Conservation (phyloP, 2,329 filamentous ascomycete genomes). For the Knufia fluminis region DNA sequence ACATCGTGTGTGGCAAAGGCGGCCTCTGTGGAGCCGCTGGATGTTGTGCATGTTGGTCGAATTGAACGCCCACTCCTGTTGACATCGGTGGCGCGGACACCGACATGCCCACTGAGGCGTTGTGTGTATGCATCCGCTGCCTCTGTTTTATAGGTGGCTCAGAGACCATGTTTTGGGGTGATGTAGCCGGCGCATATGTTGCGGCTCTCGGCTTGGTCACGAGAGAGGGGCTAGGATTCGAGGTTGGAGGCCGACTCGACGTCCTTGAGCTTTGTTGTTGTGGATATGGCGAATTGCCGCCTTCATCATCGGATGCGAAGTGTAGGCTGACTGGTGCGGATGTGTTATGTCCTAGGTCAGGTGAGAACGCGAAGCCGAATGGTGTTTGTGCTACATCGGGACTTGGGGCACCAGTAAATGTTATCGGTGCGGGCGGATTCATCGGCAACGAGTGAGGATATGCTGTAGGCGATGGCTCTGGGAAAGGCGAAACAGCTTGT, state of each 20-base stretch:
- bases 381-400: constrained; percentile 16
- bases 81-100: not conserved
- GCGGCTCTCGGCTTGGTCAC: constrained; percentile 21
- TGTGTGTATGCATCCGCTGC: constrained; percentile 2
- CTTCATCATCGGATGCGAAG: constrained; percentile 24
- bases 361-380: constrained; percentile 20
- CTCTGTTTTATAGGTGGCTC: constrained; percentile 7
- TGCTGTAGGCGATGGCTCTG: constrained; percentile 15
- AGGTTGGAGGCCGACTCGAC: constrained; percentile 22
- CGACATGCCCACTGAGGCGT: not conserved
- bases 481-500: constrained; percentile 12
- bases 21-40: constrained; percentile 24
- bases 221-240: constrained; percentile 21
- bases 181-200: constrained; percentile 2
- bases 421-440: constrained; percentile 16
- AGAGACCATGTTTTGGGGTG: not conserved
- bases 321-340: constrained; percentile 21
- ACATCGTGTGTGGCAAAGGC: not conserved
- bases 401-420: constrained; percentile 17
- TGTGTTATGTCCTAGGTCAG: constrained; percentile 14
- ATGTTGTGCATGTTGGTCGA: constrained; percentile 27
- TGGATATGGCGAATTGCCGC: constrained; percentile 15
- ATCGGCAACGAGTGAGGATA: constrained; percentile 17
- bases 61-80: not conserved
- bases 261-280: constrained; percentile 17